phyloP scores from a whole-genome alignment of 495 filamentous ascomycete genomes.

The Sphaerosporella brunnea region DNA sequence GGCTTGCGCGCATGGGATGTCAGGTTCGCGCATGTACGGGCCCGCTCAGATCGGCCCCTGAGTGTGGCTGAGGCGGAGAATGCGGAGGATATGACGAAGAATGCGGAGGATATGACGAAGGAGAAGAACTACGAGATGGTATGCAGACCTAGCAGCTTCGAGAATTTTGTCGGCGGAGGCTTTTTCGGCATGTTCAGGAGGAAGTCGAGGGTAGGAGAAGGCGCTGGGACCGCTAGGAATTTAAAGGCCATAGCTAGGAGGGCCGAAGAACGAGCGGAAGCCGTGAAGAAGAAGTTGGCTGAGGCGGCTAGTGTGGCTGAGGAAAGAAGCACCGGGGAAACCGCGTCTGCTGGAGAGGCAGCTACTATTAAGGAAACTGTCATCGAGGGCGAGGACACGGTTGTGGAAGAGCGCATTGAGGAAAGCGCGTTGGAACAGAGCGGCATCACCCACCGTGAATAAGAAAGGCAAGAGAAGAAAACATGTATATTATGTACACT shows the following conservation, averaged over 20 bases:
- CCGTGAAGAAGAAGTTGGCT: background rate
- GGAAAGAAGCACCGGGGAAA: background rate
- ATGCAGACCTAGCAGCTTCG: slow-evolving; percentile 51
- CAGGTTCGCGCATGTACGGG: slow-evolving; percentile 31
- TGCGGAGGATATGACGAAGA: slow-evolving; percentile 1
- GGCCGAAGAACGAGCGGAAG: background rate
- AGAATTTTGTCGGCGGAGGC: slow-evolving; percentile 45
- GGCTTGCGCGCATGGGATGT: slow-evolving; percentile 50
- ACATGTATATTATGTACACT: background rate
- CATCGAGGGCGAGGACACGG: background rate
- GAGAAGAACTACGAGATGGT: slow-evolving; percentile 38
- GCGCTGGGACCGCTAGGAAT: background rate
- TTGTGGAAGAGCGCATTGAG: background rate
- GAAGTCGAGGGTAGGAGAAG: slow-evolving; percentile 3
- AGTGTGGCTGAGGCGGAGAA: slow-evolving; percentile 2
- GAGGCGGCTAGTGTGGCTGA: background rate
- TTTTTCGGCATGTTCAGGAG: slow-evolving; percentile 53
- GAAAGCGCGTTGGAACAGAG: background rate
- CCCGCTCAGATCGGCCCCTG: slow-evolving; percentile 20
- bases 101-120: slow-evolving; percentile 1
- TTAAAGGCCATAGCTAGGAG: background rate
- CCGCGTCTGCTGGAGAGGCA: background rate
- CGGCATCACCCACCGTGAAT: background rate
- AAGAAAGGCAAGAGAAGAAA: background rate
- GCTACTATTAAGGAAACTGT: background rate